Conservation (phyloP, 768 basidiomycete species). For the Sutorius australiensis region DNA sequence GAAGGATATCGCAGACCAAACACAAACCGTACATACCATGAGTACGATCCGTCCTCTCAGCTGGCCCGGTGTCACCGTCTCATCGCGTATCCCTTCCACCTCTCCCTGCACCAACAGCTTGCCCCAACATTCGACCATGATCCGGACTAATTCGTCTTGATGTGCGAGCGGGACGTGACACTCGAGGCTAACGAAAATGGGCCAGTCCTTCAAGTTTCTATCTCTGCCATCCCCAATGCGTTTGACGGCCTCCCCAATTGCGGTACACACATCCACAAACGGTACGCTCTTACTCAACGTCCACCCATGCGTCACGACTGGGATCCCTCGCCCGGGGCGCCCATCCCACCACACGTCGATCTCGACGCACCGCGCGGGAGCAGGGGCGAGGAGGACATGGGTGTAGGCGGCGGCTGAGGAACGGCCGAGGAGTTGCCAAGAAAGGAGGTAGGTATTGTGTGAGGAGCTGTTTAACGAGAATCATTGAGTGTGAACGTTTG, state of each 20-base stretch:
- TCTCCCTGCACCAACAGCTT: constrained; percentile 44
- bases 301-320: constrained; percentile 59
- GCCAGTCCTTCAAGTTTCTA: constrained; percentile 48
- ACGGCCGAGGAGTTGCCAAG: constrained; percentile 53
- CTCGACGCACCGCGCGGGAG: constrained; percentile 53
- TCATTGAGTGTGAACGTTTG: neutral
- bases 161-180: constrained; percentile 53
- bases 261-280: constrained; percentile 49
- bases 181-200: constrained; percentile 57
- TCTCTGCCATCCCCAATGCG: constrained; percentile 1
- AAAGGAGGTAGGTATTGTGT: constrained; percentile 64
- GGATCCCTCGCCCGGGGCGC: constrained; percentile 40
- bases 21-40: constrained; percentile 40
- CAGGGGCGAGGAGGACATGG: constrained; percentile 46
- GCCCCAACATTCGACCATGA: constrained; percentile 51
- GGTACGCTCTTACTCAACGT: constrained; percentile 52
- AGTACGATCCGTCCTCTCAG: constrained; percentile 53
- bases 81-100: constrained; percentile 15
- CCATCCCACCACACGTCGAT: constrained; percentile 59
- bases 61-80: constrained; percentile 40
- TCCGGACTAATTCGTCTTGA: constrained; percentile 50
- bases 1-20: neutral
- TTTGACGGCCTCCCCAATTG: constrained; percentile 27
- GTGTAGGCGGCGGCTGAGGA: constrained; percentile 53
- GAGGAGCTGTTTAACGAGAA: constrained; percentile 38